Percentiles rank a stretch among this genome's conserved stretches.
phyloP scores from a whole-genome alignment of 2,329 filamentous ascomycete species.

The Hirsutella thompsonii region DNA sequence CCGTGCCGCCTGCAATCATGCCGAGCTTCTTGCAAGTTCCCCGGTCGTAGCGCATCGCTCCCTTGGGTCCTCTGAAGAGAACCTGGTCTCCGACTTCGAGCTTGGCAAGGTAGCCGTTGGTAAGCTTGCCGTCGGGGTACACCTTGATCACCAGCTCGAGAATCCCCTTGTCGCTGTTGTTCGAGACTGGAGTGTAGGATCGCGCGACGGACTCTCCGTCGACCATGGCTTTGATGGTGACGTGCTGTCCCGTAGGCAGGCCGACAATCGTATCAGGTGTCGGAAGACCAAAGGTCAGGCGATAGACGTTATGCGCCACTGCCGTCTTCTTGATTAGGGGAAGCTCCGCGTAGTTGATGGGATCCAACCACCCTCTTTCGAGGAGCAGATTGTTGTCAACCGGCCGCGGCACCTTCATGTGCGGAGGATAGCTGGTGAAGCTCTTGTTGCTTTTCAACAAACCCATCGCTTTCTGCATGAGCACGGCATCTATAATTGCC shows the following conservation, averaged over 20 bases:
- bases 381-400: slow-evolving; percentile 24
- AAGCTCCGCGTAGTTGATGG: slow-evolving; percentile 32
- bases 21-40: slow-evolving; percentile 31
- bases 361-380: slow-evolving; percentile 33
- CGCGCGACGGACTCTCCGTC: slow-evolving; percentile 31
- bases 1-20: slow-evolving; percentile 37
- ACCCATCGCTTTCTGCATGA: slow-evolving; percentile 1
- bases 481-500: slow-evolving; percentile 16
- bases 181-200: slow-evolving; percentile 42
- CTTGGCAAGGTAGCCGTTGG: slow-evolving; percentile 31
- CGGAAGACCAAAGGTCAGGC: slow-evolving; percentile 35
- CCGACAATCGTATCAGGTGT: slow-evolving; percentile 29
- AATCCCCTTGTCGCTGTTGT: slow-evolving; percentile 32
- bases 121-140: slow-evolving; percentile 38
- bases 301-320: slow-evolving; percentile 30
- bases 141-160: slow-evolving; percentile 38
- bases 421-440: slow-evolving; percentile 21
- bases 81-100: slow-evolving; percentile 35
- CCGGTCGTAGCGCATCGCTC: slow-evolving; percentile 37
- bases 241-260: slow-evolving; percentile 43
- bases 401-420: slow-evolving; percentile 24
- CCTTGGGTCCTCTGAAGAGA: slow-evolving; percentile 41
- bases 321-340: slow-evolving; percentile 26
- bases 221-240: slow-evolving; percentile 35
- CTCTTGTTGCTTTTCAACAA: slow-evolving; percentile 8